phyloP scores from a whole-genome alignment of 2,329 filamentous ascomycete species.

The Pseudocercospora macadamiae region DNA sequence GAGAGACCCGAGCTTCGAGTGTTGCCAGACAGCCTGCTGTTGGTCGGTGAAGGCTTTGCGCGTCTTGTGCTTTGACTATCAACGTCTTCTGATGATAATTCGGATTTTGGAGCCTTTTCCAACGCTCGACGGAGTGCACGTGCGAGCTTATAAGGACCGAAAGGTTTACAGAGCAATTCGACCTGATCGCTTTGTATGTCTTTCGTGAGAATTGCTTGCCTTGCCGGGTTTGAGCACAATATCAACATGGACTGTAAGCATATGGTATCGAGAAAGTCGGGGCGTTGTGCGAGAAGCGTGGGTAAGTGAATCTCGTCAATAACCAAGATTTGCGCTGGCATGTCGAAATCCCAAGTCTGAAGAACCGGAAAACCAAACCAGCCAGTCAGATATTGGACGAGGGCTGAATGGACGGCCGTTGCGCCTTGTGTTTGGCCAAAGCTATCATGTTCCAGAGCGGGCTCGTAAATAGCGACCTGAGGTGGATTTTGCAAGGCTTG shows the following conservation, averaged over 20 bases:
- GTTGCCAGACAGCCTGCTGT: neutral
- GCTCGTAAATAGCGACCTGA: conserved; percentile 29
- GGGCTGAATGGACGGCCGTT: conserved; percentile 24
- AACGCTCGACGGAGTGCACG: conserved; percentile 18
- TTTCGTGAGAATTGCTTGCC: conserved; percentile 26
- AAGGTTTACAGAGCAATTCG: conserved; percentile 25
- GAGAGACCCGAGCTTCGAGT: neutral
- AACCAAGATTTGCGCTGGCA: conserved; percentile 26
- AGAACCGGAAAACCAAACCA: conserved; percentile 31
- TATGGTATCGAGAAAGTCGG: conserved; percentile 19
- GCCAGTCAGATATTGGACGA: conserved; percentile 27
- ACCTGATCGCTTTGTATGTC: conserved; percentile 27
- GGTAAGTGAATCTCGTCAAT: conserved; percentile 32
- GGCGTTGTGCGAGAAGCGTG: conserved; percentile 20
- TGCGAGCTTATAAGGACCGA: conserved; percentile 29
- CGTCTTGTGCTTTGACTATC: neutral
- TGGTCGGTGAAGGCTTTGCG: neutral
- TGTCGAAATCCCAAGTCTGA: conserved; percentile 29
- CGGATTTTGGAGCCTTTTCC: conserved; percentile 7
- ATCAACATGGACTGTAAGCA: conserved; percentile 36
- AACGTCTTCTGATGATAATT: neutral
- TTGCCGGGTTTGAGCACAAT: conserved; percentile 38
- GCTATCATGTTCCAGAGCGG: conserved; percentile 26
- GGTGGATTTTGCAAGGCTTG: conserved; percentile 44
- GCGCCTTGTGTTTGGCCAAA: conserved; percentile 27